Percentiles rank a stretch among this genome's conserved stretches.
phyloP scores from a whole-genome alignment of 2,329 filamentous ascomycete species.

The Microcyclospora tardicrescens region DNA sequence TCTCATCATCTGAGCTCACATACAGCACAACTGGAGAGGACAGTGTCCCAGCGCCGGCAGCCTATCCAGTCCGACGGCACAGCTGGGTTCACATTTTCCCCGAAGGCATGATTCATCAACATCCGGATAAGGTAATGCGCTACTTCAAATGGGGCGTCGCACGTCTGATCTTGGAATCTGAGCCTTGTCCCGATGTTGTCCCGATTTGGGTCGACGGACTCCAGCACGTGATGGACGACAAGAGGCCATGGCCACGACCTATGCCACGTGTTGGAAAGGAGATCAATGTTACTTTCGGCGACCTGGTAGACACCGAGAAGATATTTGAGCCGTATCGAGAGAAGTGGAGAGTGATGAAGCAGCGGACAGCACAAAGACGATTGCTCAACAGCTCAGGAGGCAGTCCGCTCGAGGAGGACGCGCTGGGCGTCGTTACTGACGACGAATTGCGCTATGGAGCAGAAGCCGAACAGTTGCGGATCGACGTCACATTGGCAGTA shows the following conservation, averaged over 20 bases:
- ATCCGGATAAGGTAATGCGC: conserved; percentile 62
- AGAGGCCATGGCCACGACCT: conserved; percentile 64
- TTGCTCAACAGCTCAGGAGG: neutral
- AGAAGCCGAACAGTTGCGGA: conserved; percentile 66
- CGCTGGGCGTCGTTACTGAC: conserved; percentile 49
- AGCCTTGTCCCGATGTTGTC: conserved; percentile 75
- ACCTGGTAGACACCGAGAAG: conserved; percentile 57
- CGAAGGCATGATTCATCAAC: conserved; percentile 88
- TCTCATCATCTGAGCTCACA: conserved; percentile 38
- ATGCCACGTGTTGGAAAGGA: conserved; percentile 61
- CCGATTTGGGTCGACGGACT: conserved; percentile 92
- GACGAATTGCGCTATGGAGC: conserved; percentile 53
- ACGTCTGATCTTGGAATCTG: conserved; percentile 76
- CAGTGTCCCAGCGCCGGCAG: conserved; percentile 56
- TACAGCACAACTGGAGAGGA: conserved; percentile 58
- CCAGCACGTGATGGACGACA: conserved; percentile 78
- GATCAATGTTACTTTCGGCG: conserved; percentile 65
- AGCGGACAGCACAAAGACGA: conserved; percentile 33
- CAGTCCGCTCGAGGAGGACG: conserved; percentile 5
- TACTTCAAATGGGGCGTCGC: conserved; percentile 99
- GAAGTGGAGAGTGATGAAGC: conserved; percentile 59
- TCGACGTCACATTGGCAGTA: conserved; percentile 67
- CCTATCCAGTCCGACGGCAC: conserved; percentile 55
- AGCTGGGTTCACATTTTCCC: conserved; percentile 94
- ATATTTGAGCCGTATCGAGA: conserved; percentile 66